phyloP scores from a whole-genome alignment of 2,329 filamentous ascomycete species.

The Fusarium kyushuense region DNA sequence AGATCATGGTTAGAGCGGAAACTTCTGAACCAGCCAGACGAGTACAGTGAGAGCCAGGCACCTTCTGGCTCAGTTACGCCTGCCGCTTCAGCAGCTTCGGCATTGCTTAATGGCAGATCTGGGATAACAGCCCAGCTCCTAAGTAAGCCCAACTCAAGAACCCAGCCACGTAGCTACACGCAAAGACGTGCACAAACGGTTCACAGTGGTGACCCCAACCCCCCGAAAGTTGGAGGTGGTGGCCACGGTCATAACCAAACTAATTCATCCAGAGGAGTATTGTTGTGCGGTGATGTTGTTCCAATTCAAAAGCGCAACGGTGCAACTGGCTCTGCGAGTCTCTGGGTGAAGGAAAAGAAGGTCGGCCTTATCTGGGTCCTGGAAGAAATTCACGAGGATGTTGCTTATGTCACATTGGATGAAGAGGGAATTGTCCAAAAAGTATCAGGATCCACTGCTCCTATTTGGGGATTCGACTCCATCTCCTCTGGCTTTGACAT shows the following conservation, averaged over 20 bases:
- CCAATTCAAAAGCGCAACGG: conserved; percentile 97
- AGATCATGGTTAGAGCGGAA: conserved; percentile 91
- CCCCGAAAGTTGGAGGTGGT: conserved; percentile 65
- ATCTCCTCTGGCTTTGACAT: conserved; percentile 78
- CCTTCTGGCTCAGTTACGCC: conserved; percentile 53
- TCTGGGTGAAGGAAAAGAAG: conserved; percentile 99
- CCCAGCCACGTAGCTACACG: conserved; percentile 65
- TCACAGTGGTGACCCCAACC: conserved; percentile 66
- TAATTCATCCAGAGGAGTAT: conserved; percentile 85
- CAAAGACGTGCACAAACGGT: conserved; percentile 73
- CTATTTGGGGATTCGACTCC: conserved; percentile 85
- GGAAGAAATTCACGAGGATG: conserved; percentile 96
- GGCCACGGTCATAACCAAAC: conserved; percentile 75
- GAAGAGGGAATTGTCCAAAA: conserved; percentile 79
- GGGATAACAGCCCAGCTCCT: conserved; percentile 90
- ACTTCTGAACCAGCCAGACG: conserved; percentile 67
- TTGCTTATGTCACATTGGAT: conserved; percentile 81
- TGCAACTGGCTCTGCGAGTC: conserved; percentile 87
- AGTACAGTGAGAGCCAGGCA: conserved; percentile 48
- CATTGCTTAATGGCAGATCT: conserved; percentile 74
- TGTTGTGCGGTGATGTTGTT: conserved; percentile 97
- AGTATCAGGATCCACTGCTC: conserved; percentile 79
- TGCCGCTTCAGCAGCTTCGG: conserved; percentile 58
- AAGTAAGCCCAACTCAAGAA: conserved; percentile 79
- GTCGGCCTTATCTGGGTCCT: conserved; percentile 96